These are phyloP conservation scores for Cercospora zeina DNA, from an alignment of 2,329 filamentous ascomycete species.

Conservation along the genomic window DNA sequence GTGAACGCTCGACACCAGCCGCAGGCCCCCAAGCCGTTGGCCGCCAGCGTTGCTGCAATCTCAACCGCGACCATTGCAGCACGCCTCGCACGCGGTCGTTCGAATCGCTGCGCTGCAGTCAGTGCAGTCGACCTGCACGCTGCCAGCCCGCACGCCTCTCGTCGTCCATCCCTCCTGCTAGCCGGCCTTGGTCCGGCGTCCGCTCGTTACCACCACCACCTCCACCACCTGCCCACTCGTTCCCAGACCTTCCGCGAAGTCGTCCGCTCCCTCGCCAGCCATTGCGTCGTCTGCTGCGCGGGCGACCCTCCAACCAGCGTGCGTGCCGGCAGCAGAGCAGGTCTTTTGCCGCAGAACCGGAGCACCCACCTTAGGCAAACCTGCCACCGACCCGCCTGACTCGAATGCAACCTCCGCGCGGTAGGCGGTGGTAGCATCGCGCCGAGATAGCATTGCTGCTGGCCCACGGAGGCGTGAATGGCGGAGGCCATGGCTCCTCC, in stretches of 20 bases:
- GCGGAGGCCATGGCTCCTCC: slow-evolving; percentile 36
- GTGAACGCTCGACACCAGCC: slow-evolving; percentile 11
- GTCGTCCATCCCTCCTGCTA: slow-evolving; percentile 12
- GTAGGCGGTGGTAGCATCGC: background rate
- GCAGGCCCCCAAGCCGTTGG: slow-evolving; percentile 20
- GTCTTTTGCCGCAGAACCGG: background rate
- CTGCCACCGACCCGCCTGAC: slow-evolving; percentile 8
- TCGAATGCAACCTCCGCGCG: background rate
- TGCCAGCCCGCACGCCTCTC: slow-evolving; percentile 2
- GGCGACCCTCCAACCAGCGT: slow-evolving; percentile 10
- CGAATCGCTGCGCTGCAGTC: background rate
- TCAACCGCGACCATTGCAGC: slow-evolving; percentile 5
- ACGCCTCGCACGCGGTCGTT: background rate
- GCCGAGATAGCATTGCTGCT: background rate
- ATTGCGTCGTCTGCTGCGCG: slow-evolving; percentile 14
- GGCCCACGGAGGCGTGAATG: slow-evolving; percentile 20
- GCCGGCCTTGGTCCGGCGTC: slow-evolving; percentile 38
- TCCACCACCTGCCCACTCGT: slow-evolving; percentile 5
- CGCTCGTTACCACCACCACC: slow-evolving; percentile 33
- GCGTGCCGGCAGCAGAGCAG: slow-evolving; percentile 7
- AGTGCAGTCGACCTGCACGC: slow-evolving; percentile 13
- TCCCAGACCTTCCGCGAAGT: slow-evolving; percentile 33
- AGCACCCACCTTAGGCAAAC: slow-evolving; percentile 8
- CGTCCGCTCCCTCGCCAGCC: slow-evolving; percentile 26
- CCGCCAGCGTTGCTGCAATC: slow-evolving; percentile 20